Percentiles rank a stretch among this genome's conserved stretches.
phyloP scores from a whole-genome alignment of 345 rosid genomes.

The Erysimum cheiranthoides region DNA sequence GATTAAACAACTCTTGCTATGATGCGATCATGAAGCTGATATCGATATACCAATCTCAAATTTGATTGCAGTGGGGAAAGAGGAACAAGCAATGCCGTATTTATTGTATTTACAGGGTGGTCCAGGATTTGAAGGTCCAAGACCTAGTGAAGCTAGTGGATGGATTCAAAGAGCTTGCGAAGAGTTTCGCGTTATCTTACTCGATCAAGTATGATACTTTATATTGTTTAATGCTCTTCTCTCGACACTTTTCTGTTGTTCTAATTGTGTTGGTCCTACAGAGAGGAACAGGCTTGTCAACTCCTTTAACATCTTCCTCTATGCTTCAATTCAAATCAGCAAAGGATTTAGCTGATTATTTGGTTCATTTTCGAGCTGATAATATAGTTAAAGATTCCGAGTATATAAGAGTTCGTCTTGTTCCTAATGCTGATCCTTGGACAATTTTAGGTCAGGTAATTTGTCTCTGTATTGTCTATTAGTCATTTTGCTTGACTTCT shows the following conservation, averaged over 20 bases:
- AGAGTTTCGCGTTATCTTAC: slow-evolving; percentile 85
- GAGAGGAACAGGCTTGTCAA: slow-evolving; percentile 97
- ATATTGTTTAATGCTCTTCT: background rate
- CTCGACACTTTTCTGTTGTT: slow-evolving; percentile 4
- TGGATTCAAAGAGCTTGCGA: slow-evolving; percentile 88
- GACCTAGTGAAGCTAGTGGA: slow-evolving; percentile 87
- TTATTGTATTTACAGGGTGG: slow-evolving; percentile 88
- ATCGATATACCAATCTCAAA: background rate
- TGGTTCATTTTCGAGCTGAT: slow-evolving; percentile 82
- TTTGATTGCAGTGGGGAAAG: slow-evolving; percentile 68
- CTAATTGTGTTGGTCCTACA: slow-evolving; percentile 49
- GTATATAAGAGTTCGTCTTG: slow-evolving; percentile 74
- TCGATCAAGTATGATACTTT: slow-evolving; percentile 75
- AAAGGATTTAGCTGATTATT: slow-evolving; percentile 61
- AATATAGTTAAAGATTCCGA: slow-evolving; percentile 91
- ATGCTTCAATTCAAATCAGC: slow-evolving; percentile 82
- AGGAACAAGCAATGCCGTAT: slow-evolving; percentile 76
- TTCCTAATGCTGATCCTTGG: slow-evolving; percentile 88
- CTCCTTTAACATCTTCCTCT: slow-evolving; percentile 81
- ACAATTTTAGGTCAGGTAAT: slow-evolving; percentile 86
- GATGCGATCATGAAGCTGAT: background rate
- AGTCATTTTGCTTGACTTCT: background rate
- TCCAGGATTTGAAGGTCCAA: slow-evolving; percentile 88
- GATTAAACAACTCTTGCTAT: background rate
- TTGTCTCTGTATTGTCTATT: slow-evolving; percentile 4